These are phyloP conservation scores for Lentinula detonsa DNA, from an alignment of 768 basidiomycete genomes.

Conservation along the genomic window DNA sequence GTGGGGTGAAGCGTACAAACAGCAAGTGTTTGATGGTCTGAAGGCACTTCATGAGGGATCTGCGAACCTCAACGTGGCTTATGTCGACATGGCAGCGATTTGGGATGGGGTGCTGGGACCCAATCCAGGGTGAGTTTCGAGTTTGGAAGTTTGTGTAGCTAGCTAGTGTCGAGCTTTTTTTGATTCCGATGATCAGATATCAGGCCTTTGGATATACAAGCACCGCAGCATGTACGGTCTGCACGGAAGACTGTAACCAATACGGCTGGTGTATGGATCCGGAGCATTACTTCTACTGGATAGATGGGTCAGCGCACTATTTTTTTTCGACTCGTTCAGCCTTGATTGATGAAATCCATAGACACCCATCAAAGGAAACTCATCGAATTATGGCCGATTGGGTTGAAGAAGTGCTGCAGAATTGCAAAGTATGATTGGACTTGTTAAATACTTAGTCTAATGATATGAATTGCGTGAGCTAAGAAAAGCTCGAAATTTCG, in stretches of 20 bases:
- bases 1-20: slow-evolving; percentile 41
- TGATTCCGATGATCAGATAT: background rate
- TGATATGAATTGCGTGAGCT: too few relatives aligned
- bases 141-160: background rate
- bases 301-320: slow-evolving; percentile 30
- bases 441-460: background rate
- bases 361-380: slow-evolving; percentile 46
- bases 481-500: too few relatives aligned
- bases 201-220: slow-evolving; percentile 43
- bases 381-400: slow-evolving; percentile 50
- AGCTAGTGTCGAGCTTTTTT: too few relatives aligned
- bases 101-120: slow-evolving; percentile 42
- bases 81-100: slow-evolving; percentile 40
- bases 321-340: background rate
- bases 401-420: slow-evolving; percentile 31
- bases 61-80: slow-evolving; percentile 31
- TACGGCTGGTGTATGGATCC: slow-evolving; percentile 30
- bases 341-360: slow-evolving; percentile 10
- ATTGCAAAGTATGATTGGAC: slow-evolving; percentile 18
- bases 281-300: slow-evolving; percentile 49
- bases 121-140: slow-evolving; percentile 29
- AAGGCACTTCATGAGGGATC: slow-evolving; percentile 21
- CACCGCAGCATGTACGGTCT: slow-evolving; percentile 24
- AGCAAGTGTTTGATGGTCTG: slow-evolving; percentile 38
- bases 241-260: slow-evolving; percentile 26